Conservation (phyloP, 495 filamentous ascomycete genomes). For the Daldinia caldariorum region DNA sequence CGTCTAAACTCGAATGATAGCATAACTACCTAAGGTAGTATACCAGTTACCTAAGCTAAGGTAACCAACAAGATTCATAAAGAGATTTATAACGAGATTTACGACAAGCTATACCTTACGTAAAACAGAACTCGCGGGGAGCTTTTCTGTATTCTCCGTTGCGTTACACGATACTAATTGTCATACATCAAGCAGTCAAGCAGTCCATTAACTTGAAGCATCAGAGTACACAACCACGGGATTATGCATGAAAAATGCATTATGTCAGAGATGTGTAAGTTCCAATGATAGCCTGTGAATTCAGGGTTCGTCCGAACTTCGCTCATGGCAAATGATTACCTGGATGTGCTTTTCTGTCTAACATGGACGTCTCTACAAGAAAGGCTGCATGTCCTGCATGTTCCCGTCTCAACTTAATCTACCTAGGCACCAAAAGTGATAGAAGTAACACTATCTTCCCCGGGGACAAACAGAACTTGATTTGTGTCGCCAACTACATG, state of each 20-base stretch:
- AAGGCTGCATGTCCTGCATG: conserved; percentile 20
- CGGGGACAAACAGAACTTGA: conserved; percentile 2
- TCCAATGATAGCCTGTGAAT: conserved; percentile 9
- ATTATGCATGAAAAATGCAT: conserved; percentile 8
- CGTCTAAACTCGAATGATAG: not conserved
- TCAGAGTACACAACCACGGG: conserved; percentile 1
- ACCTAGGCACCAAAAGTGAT: conserved; percentile 3
- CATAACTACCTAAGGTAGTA: too few species aligned
- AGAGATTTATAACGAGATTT: not conserved
- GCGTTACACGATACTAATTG: not conserved
- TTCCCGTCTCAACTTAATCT: conserved; percentile 21
- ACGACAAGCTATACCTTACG: conserved; percentile 3
- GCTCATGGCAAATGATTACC: conserved; percentile 5
- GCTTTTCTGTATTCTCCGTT: not conserved
- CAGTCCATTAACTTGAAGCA: conserved; percentile 9
- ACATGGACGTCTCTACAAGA: conserved; percentile 4
- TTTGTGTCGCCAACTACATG: not conserved
- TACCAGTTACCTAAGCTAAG: too few species aligned
- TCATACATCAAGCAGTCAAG: not conserved
- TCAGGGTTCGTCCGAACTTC: conserved; percentile 11
- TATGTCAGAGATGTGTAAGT: not conserved
- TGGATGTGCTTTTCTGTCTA: conserved; percentile 2
- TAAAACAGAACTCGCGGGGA: not conserved
- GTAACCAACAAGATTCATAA: too few species aligned
- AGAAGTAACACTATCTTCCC: not conserved